Base-by-base conservation (phyloP, 1,284 basidiomycete species). In the Cerrena zonata region DNA sequence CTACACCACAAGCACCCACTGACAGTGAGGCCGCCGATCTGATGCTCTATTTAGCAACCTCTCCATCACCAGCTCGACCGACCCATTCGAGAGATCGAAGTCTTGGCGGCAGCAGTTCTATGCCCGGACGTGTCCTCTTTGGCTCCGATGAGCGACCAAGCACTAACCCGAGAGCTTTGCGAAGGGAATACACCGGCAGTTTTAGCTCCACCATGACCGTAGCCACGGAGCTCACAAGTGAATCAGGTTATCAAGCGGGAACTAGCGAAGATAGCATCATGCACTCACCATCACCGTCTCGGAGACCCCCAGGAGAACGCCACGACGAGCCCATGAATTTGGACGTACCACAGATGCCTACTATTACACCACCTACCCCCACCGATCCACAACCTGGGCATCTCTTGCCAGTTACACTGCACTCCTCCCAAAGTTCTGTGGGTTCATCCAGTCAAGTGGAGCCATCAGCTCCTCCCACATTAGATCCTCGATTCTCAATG, bases 21-120 rank as follows among this genome's bases (percentile, higher is more conserved):
- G 86, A 89, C 59, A 83, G 79, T 57, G 88, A 90, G 61, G 87
- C 88, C 0, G 86, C 88, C 23, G 85, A 87, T 62, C 68, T 89
- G 39, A 86, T 90, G 79, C 70, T 90, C 36, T 86, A 79, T 65
- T 77, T 90, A 45, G 87, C 88, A 38, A 89, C 87, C 5, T 89
- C 86, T 2, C 87, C 87, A 0, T 89, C 86, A 0, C 87, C 87
- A 4, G 84, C 74, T n/a, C 78, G 86, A 42, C 75, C 78, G 15
- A 68, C 70, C 22, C 63, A 66, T 5, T 74, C 69, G 36, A 69
- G 67, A 41, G 68, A 69, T 30, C 73, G 80, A 34, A 70, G 75
- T 12, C 68, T 86, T 18, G 72, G 77, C 42, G 74, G 74, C 4
- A 65, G 66, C 37, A 67, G 71, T 22, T 73, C 73, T n/a, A 68